Evolutionary conservation across 768 basidiomycete species (phyloP), one percentile per base, ranked within the genome.

Genomic region (Pleurotus citrinopileatus): DNA sequence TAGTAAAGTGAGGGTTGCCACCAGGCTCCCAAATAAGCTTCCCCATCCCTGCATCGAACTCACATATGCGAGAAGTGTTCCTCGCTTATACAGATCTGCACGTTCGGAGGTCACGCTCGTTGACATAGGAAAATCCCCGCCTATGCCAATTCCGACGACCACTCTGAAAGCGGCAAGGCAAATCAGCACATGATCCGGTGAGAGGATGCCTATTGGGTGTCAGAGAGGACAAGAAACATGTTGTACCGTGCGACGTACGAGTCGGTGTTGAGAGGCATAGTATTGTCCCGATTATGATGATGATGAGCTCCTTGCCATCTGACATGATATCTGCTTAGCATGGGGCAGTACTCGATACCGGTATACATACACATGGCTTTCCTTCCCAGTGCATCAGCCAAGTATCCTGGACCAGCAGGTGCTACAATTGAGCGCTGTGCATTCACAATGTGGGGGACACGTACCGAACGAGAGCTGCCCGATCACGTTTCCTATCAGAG

Each of bases 11-110:
- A 90, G 71, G 62, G 90, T 78, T 3, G 82, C 82, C 20, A 76
- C 74, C 56, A 91, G 64, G 44, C 76, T 76, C 4, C 86, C 89
- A 29, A 81, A 60, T 52, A 91, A 75, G 32, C 76, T 81, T 25
- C 90, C 89, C 87, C 87, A 89, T 10, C 89, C 89, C 66, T 90
- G 85, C 65, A 84, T 86, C 0, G 86, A 76, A 59, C 89, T 89
- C 58, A 89, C 86, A 62, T 87, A 89, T 19, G 83, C 75, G 17
- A 92, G 76, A 68, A 91, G 76, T 0, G 84, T 84, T 0, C 89
- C 89, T 17, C 87, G 79, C 42, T 86, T 82, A 27, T 79, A 73
- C 32, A 89, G 63, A 56, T 78, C 78, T 3, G 87, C 76, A 12
- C 87, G 77, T 59, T 91, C 88, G 3, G 80, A 81, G 10, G 85